Evolutionary conservation across 208 protist genomes (phyloP), one percentile per base, ranked within the genome.

Genomic region (Acanthamoeba divionensis): DNA sequence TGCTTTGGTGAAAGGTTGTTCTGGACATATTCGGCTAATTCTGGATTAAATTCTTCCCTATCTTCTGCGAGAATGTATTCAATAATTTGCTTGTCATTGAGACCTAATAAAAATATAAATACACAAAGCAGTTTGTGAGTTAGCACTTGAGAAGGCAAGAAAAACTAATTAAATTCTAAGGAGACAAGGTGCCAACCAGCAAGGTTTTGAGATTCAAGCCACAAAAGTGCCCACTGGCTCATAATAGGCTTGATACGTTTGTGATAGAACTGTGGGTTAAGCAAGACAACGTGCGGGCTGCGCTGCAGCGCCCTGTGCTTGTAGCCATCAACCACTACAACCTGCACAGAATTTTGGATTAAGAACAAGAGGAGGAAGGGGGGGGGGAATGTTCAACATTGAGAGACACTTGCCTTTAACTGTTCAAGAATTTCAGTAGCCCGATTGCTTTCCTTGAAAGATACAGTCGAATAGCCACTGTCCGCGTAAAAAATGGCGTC

Each of bases 251-350:
- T 96, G 36, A 98, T 67, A 48, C 93, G 87, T 29, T 55, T 63
- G 36, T 96, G 87, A 87, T 98, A 98, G 93, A 96, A 98, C 18
- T 73, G 73, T 0, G 60, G 26, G 80, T 98, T 95, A 10, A 98
- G 94, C 45, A 98, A 93, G 31, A 97, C 95, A 31, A 98, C 67
- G 91, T 98, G 97, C 6, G 97, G 97, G 69, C 94, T 91, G 1
- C 91, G 92, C 91, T 98, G 96, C 41, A 98, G 91, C 6, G 94
- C 92, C 12, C 93, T 62, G 36, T 18, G 0, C 29, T 91, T 91
- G 82, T 95, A 95, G 26, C 97, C 97, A 24, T 88, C 52, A 29
- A 29, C n/a, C 18, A 71, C 24, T 13, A 71, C 63, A n/a, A n/a
- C n/a, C n/a, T n/a, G n/a, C n/a, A n/a, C n/a, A n/a, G n/a, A n/a